phyloP scores from a whole-genome alignment of 257 asterid species.

The Gentiana straminea region DNA sequence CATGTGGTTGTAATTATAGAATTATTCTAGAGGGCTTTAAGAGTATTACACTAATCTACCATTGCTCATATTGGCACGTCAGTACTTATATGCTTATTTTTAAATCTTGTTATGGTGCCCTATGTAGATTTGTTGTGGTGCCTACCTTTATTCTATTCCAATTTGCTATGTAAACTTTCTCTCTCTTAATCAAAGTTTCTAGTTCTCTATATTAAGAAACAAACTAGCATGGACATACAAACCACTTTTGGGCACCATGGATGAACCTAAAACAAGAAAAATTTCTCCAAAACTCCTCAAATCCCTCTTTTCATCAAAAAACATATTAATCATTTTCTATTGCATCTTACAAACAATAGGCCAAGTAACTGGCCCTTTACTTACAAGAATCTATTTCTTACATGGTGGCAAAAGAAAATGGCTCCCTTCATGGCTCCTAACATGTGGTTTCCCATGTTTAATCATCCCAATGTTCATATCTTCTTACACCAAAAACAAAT shows the following conservation, averaged over 20 bases:
- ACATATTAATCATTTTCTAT: conserved; percentile 14
- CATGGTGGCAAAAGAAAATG: conserved; percentile 26
- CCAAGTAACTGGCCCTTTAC: conserved; percentile 22
- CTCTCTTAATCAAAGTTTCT: too few species aligned
- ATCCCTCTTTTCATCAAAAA: conserved; percentile 8
- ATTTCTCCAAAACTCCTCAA: conserved; percentile 2
- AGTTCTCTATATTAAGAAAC: too few species aligned
- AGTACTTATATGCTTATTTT: too few species aligned
- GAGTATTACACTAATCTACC: too few species aligned
- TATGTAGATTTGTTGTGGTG: too few species aligned
- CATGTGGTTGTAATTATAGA: too few species aligned
- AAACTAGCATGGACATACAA: too few species aligned
- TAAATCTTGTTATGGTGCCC: too few species aligned
- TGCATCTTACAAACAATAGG: conserved; percentile 14
- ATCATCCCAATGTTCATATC: conserved; percentile 16
- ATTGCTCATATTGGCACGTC: too few species aligned
- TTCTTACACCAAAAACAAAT: background rate
- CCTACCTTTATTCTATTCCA: too few species aligned
- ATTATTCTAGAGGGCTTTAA: too few species aligned
- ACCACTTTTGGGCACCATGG: background rate
- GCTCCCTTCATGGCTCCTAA: conserved; percentile 22
- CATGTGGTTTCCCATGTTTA: conserved; percentile 26
- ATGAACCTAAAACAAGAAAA: background rate
- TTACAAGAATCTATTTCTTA: conserved; percentile 21
- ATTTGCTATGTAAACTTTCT: too few species aligned